Evolutionary conservation across 164 flowering plant species (phyloP).

Genomic region (Sedum album): DNA sequence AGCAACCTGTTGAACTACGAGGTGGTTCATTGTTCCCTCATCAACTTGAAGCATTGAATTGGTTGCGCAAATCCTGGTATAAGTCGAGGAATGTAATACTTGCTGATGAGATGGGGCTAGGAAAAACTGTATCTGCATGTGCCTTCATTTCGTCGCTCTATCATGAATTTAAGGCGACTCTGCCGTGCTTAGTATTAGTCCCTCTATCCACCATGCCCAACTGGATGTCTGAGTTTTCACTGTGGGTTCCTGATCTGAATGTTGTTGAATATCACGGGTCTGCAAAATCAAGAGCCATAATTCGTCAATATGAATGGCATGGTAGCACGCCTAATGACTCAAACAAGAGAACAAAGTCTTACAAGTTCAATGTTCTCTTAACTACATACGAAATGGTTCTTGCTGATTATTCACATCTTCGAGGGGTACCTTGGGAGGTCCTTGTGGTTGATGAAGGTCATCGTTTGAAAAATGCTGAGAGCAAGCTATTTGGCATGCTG

Average conservation of each 20-base stretch:
- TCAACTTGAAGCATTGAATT: constrained; percentile 95
- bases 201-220: constrained; percentile 99
- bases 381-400: constrained; percentile 99
- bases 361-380: constrained; percentile 80
- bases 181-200: constrained; percentile 90
- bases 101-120: constrained; percentile 99
- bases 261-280: constrained; percentile 98
- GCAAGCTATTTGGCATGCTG: constrained; percentile 92
- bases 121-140: constrained; percentile 96
- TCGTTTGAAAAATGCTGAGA: constrained; percentile 83
- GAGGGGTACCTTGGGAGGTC: constrained; percentile 98
- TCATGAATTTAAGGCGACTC: constrained; percentile 62
- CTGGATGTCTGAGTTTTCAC: constrained; percentile 88
- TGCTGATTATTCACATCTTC: constrained; percentile 75
- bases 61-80: constrained; percentile 95
- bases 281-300: constrained; percentile 80
- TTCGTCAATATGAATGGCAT: constrained; percentile 98
- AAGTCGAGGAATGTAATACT: constrained; percentile 89
- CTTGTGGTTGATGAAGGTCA: constrained; percentile 99
- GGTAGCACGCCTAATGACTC: constrained; percentile 30
- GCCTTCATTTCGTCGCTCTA: constrained; percentile 86
- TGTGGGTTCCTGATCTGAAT: constrained; percentile 90
- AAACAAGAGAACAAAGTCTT: constrained; percentile 40
- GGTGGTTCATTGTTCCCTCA: constrained; percentile 94
- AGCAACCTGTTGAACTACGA: constrained; percentile 82